Conservation (phyloP, 345 rosid species). For the Pugionium cornutum region DNA sequence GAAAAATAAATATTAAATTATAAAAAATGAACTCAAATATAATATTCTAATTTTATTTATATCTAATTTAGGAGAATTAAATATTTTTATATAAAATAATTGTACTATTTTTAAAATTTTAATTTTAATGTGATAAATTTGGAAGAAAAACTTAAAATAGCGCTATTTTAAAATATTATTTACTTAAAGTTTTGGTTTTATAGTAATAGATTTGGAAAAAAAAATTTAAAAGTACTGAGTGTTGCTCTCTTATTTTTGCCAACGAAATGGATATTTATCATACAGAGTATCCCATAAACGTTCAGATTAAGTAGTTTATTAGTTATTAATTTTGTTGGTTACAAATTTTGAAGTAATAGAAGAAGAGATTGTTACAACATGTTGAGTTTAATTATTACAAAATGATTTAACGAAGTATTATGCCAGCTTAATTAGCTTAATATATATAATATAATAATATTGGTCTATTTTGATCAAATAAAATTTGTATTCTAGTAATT, state of each 20-base stretch:
- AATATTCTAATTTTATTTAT: no score
- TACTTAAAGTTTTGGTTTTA: no score
- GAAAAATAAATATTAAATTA: no score
- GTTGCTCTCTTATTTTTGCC: not conserved
- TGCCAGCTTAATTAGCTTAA: not conserved
- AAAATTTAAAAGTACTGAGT: no score
- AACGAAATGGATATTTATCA: not conserved
- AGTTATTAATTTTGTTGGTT: not conserved
- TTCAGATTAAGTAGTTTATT: not conserved
- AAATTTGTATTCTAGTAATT: not conserved
- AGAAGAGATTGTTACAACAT: not conserved
- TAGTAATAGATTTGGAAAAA: no score
- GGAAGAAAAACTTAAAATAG: no score
- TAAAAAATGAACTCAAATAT: no score
- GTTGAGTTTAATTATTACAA: not conserved
- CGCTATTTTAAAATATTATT: no score
- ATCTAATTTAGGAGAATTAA: no score
- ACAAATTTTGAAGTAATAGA: not conserved
- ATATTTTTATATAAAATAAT: no score
- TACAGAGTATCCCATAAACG: not conserved
- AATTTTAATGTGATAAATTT: no score
- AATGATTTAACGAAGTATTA: not conserved
- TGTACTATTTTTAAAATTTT: no score
- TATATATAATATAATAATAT: not conserved
- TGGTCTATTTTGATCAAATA: not conserved